Percentiles rank a stretch among this genome's conserved stretches.
Conservation (phyloP, 768 basidiomycete species). For the Lactarius indigo region DNA sequence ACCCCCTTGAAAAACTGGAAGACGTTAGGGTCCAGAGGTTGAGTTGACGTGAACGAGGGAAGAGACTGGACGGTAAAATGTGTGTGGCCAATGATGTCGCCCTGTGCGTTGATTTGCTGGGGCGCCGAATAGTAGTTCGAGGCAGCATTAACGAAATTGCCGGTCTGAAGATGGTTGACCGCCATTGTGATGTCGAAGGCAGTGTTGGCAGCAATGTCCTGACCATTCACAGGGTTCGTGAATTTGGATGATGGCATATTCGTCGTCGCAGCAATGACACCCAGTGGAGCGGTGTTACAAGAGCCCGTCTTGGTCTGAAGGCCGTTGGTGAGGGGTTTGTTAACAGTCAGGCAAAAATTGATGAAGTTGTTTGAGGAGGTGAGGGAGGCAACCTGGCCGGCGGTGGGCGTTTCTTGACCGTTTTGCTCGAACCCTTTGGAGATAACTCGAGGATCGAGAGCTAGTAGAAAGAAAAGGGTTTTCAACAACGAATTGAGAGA, state of each 20-base stretch:
- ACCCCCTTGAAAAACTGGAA: constrained; percentile 62
- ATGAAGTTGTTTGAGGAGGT: constrained; percentile 74
- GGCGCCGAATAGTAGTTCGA: constrained; percentile 54
- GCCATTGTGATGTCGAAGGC: constrained; percentile 53
- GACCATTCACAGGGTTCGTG: constrained; percentile 44
- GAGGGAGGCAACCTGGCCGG: constrained; percentile 53
- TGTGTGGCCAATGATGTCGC: constrained; percentile 56
- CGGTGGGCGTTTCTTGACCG: constrained; percentile 38
- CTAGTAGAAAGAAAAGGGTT: constrained; percentile 16
- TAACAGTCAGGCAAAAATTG: constrained; percentile 54
- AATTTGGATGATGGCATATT: constrained; percentile 59
- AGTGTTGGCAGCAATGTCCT: constrained; percentile 40
- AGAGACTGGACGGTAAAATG: constrained; percentile 61
- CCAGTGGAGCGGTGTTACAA: constrained; percentile 62
- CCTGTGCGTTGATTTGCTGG: constrained; percentile 45
- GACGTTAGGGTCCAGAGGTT: constrained; percentile 43
- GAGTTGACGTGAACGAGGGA: constrained; percentile 44
- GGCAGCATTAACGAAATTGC: constrained; percentile 55
- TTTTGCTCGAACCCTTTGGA: constrained; percentile 52
- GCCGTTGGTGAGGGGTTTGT: constrained; percentile 60
- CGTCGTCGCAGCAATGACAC: constrained; percentile 46
- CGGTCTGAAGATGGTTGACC: constrained; percentile 44
- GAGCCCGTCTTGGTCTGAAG: constrained; percentile 48
- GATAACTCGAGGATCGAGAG: constrained; percentile 48
- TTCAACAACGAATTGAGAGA: not conserved